Percentiles rank a stretch among this genome's conserved stretches.
Evolutionary conservation across 1,284 basidiomycete genomes (phyloP).

Genomic region (Singerocomus inundabilis): DNA sequence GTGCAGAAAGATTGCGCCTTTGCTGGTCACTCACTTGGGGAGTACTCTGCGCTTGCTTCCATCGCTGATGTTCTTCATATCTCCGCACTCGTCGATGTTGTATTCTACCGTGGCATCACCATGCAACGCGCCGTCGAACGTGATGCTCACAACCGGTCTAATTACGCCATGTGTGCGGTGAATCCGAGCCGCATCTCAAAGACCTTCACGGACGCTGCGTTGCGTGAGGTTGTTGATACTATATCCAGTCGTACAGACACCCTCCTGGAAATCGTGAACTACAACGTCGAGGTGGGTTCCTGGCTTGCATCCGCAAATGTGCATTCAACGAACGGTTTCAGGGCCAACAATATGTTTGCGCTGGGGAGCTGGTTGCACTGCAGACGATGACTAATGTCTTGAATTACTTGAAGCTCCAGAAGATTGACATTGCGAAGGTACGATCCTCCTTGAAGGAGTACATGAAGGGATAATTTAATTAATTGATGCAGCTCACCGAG

Average conservation of each 20-base stretch:
- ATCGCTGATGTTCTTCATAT: conserved; percentile 96
- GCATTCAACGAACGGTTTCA: conserved; percentile 30
- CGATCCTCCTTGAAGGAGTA: conserved; percentile 2
- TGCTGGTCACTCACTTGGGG: conserved; percentile 96
- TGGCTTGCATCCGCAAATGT: neutral
- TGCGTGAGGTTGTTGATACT: conserved; percentile 93
- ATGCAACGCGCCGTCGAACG: conserved; percentile 99
- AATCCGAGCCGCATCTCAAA: conserved; percentile 95
- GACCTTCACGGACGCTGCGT: conserved; percentile 88
- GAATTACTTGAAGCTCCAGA: conserved; percentile 96
- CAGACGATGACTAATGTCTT: conserved; percentile 95
- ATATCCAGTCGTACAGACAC: conserved; percentile 78
- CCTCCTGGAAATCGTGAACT: conserved; percentile 95
- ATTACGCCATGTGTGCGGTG: conserved; percentile 98
- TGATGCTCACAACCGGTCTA: conserved; percentile 87
- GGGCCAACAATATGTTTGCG: conserved; percentile 97
- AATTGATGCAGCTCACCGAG: conserved; percentile 69
- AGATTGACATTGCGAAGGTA: conserved; percentile 94
- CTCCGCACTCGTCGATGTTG: conserved; percentile 95
- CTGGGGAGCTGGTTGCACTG: conserved; percentile 91
- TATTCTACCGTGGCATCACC: conserved; percentile 99
- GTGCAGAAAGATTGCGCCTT: conserved; percentile 92
- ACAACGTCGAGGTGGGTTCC: conserved; percentile 84
- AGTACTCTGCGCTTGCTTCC: conserved; percentile 96
- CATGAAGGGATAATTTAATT: conserved; percentile 1